Evolutionary conservation across 176 grass and related monocot genomes (phyloP), one percentile per base, ranked within the genome.

Genomic region (Hsuehochloa calcarea): DNA sequence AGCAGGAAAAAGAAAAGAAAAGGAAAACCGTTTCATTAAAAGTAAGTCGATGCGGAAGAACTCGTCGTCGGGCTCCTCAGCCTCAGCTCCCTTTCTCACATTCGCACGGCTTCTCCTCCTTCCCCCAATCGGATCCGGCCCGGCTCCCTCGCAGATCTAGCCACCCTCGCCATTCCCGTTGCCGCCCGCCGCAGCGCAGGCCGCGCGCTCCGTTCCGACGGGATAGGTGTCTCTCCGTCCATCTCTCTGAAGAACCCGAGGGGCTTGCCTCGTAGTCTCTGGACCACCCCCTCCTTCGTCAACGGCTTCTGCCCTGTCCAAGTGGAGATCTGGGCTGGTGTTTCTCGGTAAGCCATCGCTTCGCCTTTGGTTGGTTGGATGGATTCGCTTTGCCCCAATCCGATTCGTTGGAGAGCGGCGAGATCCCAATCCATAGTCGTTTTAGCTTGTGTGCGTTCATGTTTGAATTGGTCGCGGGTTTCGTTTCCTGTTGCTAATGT

Each of bases 71-170:
- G 73, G 26, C 66, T 27, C 77, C 26, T 22, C 70, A 52, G 75
- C 74, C 55, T 54, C 80, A 66, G 63, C 74, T 45, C 29, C 29
- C 29, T 29, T 29, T 29, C 29, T 29, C 84, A 59, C 74, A 31
- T 79, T 74, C 80, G 59, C 62, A 87, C 84, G 79, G 40, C 41
- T 73, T 13, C 87, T 62, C 34, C 69, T 3, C 27, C 17, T 22
- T 1, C 70, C 59, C 87, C 5, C 72, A 7, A 5, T 15, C 26
- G 61, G 26, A 31, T 31, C 70, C 44, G 23, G 14, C 45, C 16
- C 47, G 1, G 8, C 15, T 41, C 46, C 3, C 31, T 16, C 44
- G 80, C 81, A 86, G 88, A 86, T 82, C 88, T 90, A 72, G 82
- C 17, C 76, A 39, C 49, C 25, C 16, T 66, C 77, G 45, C 78